Evolutionary conservation across 192 early-diverging fungal species (phyloP).

Genomic region (Coemansia sp.): DNA sequence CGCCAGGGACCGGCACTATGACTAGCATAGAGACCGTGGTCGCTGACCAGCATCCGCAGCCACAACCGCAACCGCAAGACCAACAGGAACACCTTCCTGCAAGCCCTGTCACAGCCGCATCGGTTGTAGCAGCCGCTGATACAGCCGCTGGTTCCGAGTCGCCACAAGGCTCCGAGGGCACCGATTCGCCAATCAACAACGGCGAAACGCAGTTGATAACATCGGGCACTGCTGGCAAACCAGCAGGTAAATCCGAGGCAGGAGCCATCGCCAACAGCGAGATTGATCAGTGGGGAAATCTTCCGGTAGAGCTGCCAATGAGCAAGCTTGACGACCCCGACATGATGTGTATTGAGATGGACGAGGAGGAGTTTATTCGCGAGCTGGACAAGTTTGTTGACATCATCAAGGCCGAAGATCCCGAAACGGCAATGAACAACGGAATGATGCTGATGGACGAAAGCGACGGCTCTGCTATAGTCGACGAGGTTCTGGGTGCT

Average conservation of each 20-base stretch:
- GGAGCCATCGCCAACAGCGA: not conserved
- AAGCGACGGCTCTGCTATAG: constrained; percentile 40
- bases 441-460: constrained; percentile 51
- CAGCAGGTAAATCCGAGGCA: not conserved
- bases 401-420: constrained; percentile 48
- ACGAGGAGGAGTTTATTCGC: constrained; percentile 53
- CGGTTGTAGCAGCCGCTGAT: not conserved
- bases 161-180: not conserved
- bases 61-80: not conserved
- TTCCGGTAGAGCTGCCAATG: constrained; percentile 31
- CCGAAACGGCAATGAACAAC: constrained; percentile 38
- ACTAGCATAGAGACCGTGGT: not conserved
- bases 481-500: constrained; percentile 34
- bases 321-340: constrained; percentile 52
- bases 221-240: not conserved
- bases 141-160: not conserved
- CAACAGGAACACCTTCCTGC: constrained; percentile 3
- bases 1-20: not conserved
- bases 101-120: constrained; percentile 3
- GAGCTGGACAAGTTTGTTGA: constrained; percentile 58
- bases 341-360: constrained; percentile 49
- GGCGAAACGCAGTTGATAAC: not conserved
- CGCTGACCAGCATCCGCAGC: not conserved
- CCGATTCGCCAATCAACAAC: constrained; percentile 1
- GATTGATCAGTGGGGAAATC: constrained; percentile 9